Percentiles rank a stretch among this genome's conserved stretches.
These are phyloP conservation scores for Anaeromyces robustus DNA, from an alignment of 192 early-diverging fungal genomes.

Conservation along the genomic window DNA sequence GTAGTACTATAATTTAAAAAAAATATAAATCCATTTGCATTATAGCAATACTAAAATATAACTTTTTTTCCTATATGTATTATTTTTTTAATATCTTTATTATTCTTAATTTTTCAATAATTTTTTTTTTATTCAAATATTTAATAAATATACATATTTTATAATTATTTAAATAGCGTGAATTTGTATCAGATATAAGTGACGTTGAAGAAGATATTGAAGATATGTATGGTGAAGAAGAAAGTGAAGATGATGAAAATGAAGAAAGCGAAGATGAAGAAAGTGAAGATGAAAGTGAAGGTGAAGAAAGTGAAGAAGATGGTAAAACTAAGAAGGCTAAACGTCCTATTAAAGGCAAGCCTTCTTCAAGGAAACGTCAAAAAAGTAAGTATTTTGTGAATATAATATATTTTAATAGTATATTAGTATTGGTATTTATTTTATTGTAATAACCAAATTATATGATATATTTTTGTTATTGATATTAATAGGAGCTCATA, in stretches of 20 bases:
- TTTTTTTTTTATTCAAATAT: background rate
- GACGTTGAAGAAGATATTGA: conserved; percentile 19
- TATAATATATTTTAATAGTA: background rate
- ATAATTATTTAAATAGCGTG: conserved; percentile 14
- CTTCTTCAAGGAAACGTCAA: background rate
- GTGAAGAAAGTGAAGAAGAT: background rate
- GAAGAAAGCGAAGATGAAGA: conserved; percentile 1
- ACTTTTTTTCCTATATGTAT: too few species aligned
- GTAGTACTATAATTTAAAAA: too few species aligned
- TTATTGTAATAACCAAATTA: too few species aligned
- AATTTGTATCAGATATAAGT: conserved; percentile 31
- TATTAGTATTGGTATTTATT: too few species aligned
- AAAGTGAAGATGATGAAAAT: conserved; percentile 4
- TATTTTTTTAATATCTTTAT: too few species aligned
- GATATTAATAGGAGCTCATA: background rate
- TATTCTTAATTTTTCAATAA: background rate
- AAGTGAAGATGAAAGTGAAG: background rate
- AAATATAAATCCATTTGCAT: too few species aligned
- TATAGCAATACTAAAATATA: too few species aligned
- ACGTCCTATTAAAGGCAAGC: conserved; percentile 9
- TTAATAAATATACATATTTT: too few species aligned
- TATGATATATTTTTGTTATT: background rate
- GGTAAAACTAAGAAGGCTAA: background rate
- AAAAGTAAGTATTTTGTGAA: background rate
- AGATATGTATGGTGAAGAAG: conserved; percentile 1